phyloP scores from a whole-genome alignment of 495 filamentous ascomycete genomes.

The Penicillium cosmopolitanum region DNA sequence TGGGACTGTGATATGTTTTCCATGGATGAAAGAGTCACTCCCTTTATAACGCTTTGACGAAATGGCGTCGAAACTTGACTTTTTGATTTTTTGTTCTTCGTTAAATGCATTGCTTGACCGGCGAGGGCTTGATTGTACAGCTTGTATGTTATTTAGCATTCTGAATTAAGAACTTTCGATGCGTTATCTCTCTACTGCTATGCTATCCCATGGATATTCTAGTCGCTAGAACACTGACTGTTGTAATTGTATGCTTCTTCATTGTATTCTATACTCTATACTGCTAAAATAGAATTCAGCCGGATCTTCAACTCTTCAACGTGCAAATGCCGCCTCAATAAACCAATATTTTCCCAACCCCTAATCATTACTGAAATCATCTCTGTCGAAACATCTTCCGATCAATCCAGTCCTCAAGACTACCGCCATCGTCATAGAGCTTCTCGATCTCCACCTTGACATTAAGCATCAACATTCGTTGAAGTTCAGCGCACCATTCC shows the following conservation, averaged over 20 bases:
- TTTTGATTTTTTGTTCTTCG: slow-evolving; percentile 17
- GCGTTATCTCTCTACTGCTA: neutral
- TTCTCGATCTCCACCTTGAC: slow-evolving; percentile 90
- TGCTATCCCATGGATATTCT: neutral
- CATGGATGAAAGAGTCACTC: neutral
- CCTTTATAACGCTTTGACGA: slow-evolving; percentile 24
- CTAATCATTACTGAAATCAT: neutral
- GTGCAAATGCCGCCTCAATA: neutral
- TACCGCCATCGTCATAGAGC: slow-evolving; percentile 62
- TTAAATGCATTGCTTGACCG: slow-evolving; percentile 27
- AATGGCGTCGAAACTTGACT: slow-evolving; percentile 20
- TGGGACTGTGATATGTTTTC: slow-evolving; percentile 49
- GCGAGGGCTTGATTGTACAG: slow-evolving; percentile 23
- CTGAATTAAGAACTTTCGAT: slow-evolving; percentile 4
- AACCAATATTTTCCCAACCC: neutral
- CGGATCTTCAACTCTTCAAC: neutral
- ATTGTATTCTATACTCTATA: slow-evolving; percentile 3
- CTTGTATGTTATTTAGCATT: slow-evolving; percentile 20
- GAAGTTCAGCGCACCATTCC: slow-evolving; percentile 69
- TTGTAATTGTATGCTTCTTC: neutral
- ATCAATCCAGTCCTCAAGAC: slow-evolving; percentile 70
- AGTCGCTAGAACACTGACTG: neutral
- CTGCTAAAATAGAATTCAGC: neutral
- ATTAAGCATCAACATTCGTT: slow-evolving; percentile 84
- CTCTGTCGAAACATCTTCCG: slow-evolving; percentile 37